Percentiles rank a stretch among this genome's conserved stretches.
Conservation (phyloP, 805 yeast genomes). For the Monosporozyma aquatica region DNA sequence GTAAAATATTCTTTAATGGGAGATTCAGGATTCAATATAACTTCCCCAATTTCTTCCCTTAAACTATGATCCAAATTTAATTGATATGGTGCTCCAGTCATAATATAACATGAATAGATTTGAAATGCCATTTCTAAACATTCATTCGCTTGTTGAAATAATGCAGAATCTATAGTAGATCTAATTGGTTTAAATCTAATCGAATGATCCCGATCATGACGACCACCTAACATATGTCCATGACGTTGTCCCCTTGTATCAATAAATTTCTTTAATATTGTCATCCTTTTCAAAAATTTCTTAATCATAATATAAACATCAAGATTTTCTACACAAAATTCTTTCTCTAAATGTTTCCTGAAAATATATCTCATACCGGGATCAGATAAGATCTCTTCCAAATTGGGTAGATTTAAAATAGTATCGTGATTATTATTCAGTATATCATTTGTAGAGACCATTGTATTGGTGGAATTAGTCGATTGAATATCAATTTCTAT, state of each 20-base stretch:
- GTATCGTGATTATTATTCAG: neutral
- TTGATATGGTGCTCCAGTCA: conserved; percentile 57
- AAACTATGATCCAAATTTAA: conserved; percentile 56
- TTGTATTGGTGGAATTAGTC: neutral
- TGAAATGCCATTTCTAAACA: conserved; percentile 54
- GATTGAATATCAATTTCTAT: conserved; percentile 1
- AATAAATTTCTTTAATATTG: conserved; percentile 35
- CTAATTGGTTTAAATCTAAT: conserved; percentile 18
- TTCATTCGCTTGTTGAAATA: conserved; percentile 40
- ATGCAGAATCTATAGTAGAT: conserved; percentile 31
- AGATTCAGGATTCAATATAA: conserved; percentile 34
- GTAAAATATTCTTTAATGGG: conserved; percentile 14
- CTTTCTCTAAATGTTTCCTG: conserved; percentile 52
- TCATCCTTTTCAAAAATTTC: conserved; percentile 41
- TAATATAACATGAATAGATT: conserved; percentile 57
- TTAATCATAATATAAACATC: conserved; percentile 57
- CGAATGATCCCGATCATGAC: conserved; percentile 6
- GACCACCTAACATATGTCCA: no score
- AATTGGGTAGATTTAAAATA: conserved; percentile 4
- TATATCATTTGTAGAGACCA: neutral
- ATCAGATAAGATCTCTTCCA: conserved; percentile 46
- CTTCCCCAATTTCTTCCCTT: conserved; percentile 35
- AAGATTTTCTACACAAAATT: conserved; percentile 67
- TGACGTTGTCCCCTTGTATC: conserved; percentile 18
- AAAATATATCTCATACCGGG: conserved; percentile 70